A percentile compares a stretch with the other conserved stretches of the same genome.
These are phyloP conservation scores for Colletotrichum paranaense DNA, from an alignment of 2,329 filamentous ascomycete species.

Conservation along the genomic window DNA sequence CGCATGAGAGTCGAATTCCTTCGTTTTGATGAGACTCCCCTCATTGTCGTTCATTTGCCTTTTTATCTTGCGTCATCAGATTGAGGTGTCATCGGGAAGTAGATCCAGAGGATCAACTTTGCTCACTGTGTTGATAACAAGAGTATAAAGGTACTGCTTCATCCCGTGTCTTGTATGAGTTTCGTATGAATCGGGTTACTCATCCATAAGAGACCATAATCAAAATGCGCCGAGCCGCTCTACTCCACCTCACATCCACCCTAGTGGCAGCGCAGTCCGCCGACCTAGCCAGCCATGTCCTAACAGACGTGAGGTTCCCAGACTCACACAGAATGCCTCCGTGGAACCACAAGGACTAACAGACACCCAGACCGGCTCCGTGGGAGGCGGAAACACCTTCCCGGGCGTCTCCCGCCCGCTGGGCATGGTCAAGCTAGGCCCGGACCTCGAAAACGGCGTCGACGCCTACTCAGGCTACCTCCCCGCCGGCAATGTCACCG, in stretches of 20 bases:
- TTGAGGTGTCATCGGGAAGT: not conserved
- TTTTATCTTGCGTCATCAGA: not conserved
- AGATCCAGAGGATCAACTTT: not conserved
- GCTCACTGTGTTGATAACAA: not conserved
- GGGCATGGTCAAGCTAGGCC: constrained; percentile 62
- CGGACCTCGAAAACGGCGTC: constrained; percentile 58
- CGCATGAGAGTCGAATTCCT: not conserved
- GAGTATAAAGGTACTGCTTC: not conserved
- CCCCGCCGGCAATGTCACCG: constrained; percentile 63
- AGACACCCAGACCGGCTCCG: constrained; percentile 54
- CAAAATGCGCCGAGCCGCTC: constrained; percentile 4
- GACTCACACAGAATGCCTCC: not conserved
- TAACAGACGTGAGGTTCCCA: constrained; percentile 46
- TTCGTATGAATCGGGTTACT: not conserved
- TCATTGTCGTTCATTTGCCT: not conserved
- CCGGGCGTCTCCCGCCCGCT: constrained; percentile 60
- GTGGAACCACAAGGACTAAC: constrained; percentile 2
- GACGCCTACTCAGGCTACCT: constrained; percentile 67
- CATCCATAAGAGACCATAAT: not conserved
- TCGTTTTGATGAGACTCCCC: not conserved
- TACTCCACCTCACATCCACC: constrained; percentile 22
- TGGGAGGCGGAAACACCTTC: constrained; percentile 60
- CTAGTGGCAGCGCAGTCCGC: constrained; percentile 17
- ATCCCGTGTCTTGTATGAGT: not conserved
- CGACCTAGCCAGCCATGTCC: constrained; percentile 47